Percentiles rank a stretch among this genome's conserved stretches.
These are phyloP conservation scores for Globisporangium splendens DNA, from an alignment of 352 stramenopile species.

Conservation along the genomic window DNA sequence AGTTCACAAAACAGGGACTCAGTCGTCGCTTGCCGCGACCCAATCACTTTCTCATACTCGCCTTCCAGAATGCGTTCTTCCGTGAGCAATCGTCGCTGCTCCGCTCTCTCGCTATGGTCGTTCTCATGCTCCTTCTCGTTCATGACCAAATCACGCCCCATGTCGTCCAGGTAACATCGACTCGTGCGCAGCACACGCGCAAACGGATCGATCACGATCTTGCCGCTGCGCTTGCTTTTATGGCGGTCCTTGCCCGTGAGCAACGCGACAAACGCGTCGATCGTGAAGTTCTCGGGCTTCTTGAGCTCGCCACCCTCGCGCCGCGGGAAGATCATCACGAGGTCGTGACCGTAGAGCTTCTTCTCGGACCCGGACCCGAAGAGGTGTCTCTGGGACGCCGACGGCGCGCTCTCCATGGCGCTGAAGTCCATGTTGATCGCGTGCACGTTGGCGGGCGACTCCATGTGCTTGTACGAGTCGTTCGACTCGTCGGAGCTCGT, in stretches of 20 bases:
- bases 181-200: slow-evolving; percentile 59
- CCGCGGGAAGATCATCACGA: slow-evolving; percentile 79
- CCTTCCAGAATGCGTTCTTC: slow-evolving; percentile 43
- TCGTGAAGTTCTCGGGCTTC: slow-evolving; percentile 59
- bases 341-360: slow-evolving; percentile 68
- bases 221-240: slow-evolving; percentile 21
- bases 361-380: slow-evolving; percentile 30
- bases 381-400: slow-evolving; percentile 21
- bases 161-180: slow-evolving; percentile 72
- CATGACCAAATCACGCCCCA: slow-evolving; percentile 37
- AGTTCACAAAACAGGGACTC: slow-evolving; percentile 69
- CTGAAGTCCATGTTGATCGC: slow-evolving; percentile 38
- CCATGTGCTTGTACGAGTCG: slow-evolving; percentile 34
- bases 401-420: slow-evolving; percentile 32
- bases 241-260: slow-evolving; percentile 66
- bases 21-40: slow-evolving; percentile 35
- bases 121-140: slow-evolving; percentile 31
- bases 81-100: slow-evolving; percentile 35
- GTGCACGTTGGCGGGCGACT: slow-evolving; percentile 29
- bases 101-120: slow-evolving; percentile 46
- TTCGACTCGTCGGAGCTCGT: slow-evolving; percentile 6
- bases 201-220: slow-evolving; percentile 71
- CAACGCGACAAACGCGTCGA: slow-evolving; percentile 59
- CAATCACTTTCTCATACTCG: slow-evolving; percentile 61
- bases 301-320: slow-evolving; percentile 64